Base-by-base conservation (phyloP, 176 grass and related monocot species). In the Ensete glaucum region DNA sequence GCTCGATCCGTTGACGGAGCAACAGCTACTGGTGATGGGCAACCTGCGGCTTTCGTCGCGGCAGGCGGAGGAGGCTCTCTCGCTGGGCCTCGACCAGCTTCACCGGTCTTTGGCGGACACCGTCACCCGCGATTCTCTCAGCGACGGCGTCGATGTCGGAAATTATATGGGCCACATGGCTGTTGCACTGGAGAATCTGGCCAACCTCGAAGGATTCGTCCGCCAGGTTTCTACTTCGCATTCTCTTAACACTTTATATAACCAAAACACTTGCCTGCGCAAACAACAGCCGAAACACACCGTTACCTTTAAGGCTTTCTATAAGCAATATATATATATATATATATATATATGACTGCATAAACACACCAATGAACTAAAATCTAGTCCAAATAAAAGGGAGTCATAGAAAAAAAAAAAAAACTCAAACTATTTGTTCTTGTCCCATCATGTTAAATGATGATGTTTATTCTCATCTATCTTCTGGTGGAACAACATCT, bases 1-100 rank as follows among this genome's bases (percentile, higher is more conserved):
- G 81, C 83, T 99, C 81, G 96, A 99, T 62, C 86, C 91, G 17
- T 68, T 98, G 80, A 99, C 85, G 73, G 91, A 99, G 67, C 91
- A 91, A 76, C 96, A 99, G 79, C 15, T 99, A 62, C 20, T 94
- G 64, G 88, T 82, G 72, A 85, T 99, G 79, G 91, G 83, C 75
- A 65, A 20, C 69, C 83, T 99, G 63, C 84, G 88, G 79, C 96
- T 91, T 3, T 99, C 96, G 19, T 99, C 91, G 65, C 90, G 89
- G 66, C 96, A 95, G 81, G 88, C 96, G 5, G 96, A 99, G 84
- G 96, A 91, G 74, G 96, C 96, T 14, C 91, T 99, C 53, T 87
- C 75, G 27, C 88, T 84, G 88, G 95, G 95, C 49, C 71, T 94
- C 64, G 82, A 87, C 19, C 90, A 89, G 80, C 90, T 98, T 64